Percentiles rank a stretch among this genome's conserved stretches.
These are phyloP conservation scores for Aspergillus sojae DNA, from an alignment of 2,329 filamentous ascomycete genomes.

Conservation along the genomic window DNA sequence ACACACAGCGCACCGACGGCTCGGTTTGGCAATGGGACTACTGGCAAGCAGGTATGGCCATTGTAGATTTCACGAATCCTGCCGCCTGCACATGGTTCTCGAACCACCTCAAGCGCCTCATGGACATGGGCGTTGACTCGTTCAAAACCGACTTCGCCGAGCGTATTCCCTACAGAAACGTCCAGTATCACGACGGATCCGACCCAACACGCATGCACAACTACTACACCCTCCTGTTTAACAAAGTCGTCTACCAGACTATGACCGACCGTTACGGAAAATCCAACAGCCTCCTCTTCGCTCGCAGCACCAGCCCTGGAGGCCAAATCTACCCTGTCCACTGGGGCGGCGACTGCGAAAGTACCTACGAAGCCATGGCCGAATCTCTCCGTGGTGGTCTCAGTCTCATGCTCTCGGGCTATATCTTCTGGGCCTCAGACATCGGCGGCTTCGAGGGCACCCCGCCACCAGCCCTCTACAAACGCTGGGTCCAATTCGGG, in stretches of 20 bases:
- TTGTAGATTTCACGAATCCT: slow-evolving; percentile 75
- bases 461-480: slow-evolving; percentile 70
- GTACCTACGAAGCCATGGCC: slow-evolving; percentile 71
- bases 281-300: slow-evolving; percentile 66
- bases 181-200: slow-evolving; percentile 64
- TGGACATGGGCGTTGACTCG: slow-evolving; percentile 69
- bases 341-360: slow-evolving; percentile 77
- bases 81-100: slow-evolving; percentile 67
- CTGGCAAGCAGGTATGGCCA: slow-evolving; percentile 76
- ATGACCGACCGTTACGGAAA: slow-evolving; percentile 57
- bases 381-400: slow-evolving; percentile 70
- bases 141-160: slow-evolving; percentile 80
- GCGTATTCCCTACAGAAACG: slow-evolving; percentile 66
- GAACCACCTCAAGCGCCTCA: slow-evolving; percentile 62
- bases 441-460: slow-evolving; percentile 73
- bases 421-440: slow-evolving; percentile 70
- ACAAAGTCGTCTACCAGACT: slow-evolving; percentile 69
- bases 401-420: slow-evolving; percentile 65
- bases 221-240: slow-evolving; percentile 74
- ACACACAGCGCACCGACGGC: slow-evolving; percentile 59
- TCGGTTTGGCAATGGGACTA: slow-evolving; percentile 76
- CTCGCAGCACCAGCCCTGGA: slow-evolving; percentile 67
- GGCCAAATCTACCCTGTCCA: slow-evolving; percentile 70
- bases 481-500: slow-evolving; percentile 77
- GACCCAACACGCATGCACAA: slow-evolving; percentile 74